phyloP scores from a whole-genome alignment of 2,329 filamentous ascomycete species.

The Trichoderma asperellum region DNA sequence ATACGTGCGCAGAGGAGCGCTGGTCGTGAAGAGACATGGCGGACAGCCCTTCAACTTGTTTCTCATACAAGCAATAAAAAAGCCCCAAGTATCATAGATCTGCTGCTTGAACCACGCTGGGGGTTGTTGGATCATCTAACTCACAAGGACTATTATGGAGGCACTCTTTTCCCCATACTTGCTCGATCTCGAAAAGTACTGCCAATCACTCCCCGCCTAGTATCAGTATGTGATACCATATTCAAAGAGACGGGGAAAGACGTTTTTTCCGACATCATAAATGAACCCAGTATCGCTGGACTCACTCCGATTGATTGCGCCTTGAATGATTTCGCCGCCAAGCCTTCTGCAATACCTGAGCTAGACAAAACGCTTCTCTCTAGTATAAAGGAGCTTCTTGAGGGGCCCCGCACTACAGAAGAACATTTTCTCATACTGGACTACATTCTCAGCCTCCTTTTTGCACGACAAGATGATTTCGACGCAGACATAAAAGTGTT shows the following conservation, averaged over 20 bases:
- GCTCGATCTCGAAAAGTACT: neutral
- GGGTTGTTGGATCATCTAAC: conserved; percentile 30
- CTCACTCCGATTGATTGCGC: conserved; percentile 30
- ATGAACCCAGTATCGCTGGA: neutral
- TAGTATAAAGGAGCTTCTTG: conserved; percentile 11
- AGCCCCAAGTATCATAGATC: conserved; percentile 23
- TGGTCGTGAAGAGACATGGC: conserved; percentile 27
- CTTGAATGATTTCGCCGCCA: neutral
- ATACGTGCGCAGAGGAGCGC: conserved; percentile 28
- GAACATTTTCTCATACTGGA: conserved; percentile 11
- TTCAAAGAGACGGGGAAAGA: conserved; percentile 31
- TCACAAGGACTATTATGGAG: conserved; percentile 30
- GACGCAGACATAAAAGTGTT: neutral
- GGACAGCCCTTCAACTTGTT: conserved; percentile 30
- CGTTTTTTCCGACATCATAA: conserved; percentile 30
- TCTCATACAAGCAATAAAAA: conserved; percentile 3
- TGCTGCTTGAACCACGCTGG: conserved; percentile 32
- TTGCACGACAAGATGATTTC: conserved; percentile 2
- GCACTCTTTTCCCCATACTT: conserved; percentile 27
- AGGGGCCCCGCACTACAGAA: conserved; percentile 12
- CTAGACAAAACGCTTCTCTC: conserved; percentile 21
- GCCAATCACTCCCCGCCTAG: conserved; percentile 21
- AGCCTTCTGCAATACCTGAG: conserved; percentile 2
- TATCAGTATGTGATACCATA: conserved; percentile 30
- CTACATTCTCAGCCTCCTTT: neutral